Evolutionary conservation across 2,329 filamentous ascomycete species (phyloP), one percentile per base, ranked within the genome.

Genomic region (Xylariaceae sp.): DNA sequence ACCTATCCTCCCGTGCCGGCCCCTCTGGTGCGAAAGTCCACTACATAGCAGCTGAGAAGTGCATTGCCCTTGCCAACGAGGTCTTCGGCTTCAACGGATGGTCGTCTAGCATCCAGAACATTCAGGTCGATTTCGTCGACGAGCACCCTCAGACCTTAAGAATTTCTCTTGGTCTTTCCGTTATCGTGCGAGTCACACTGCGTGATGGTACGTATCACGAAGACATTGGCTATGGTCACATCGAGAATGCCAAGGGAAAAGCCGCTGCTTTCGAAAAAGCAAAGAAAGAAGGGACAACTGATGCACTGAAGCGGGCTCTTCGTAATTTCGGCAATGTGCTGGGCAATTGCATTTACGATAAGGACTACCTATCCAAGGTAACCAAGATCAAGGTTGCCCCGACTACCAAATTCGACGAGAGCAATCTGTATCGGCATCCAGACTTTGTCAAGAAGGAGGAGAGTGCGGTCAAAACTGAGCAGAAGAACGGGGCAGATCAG

Each of bases 321-420:
- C 78, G 91, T 44, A 96, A 83, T 49, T 98, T 98, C 65, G 93
- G 93, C 45, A 97, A 97, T 56, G 85, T 97, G 13, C 73, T 98
- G 41, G 93, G 93, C n/a, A 98, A 97, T 61, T 98, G 93, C 71
- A 83, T 98, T 44, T 97, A 98, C 66, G 93, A 98, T 68, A 95
- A 96, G 65, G 83, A 91, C 47, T 98, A 95, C 61, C 72, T 98
- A 42, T 76, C 82, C 39, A 90, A 89, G 62, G 87, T 97, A n/a
- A 86, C 83, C 38, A 95, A 89, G 67, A 74, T 98, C 57, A 97
- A 95, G 71, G 79, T 83, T 13, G 74, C 78, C 42, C 86, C 88
- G 4, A 26, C n/a, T n/a, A 77, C 80, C 22, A 89, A 78, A 63
- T 95, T 89, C 67, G 81, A 91, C 52, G 81, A 86, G 47, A 75